Evolutionary conservation across 805 yeast genomes (phyloP), one percentile per base, ranked within the genome.

Genomic region (Nakazawaea populi): DNA sequence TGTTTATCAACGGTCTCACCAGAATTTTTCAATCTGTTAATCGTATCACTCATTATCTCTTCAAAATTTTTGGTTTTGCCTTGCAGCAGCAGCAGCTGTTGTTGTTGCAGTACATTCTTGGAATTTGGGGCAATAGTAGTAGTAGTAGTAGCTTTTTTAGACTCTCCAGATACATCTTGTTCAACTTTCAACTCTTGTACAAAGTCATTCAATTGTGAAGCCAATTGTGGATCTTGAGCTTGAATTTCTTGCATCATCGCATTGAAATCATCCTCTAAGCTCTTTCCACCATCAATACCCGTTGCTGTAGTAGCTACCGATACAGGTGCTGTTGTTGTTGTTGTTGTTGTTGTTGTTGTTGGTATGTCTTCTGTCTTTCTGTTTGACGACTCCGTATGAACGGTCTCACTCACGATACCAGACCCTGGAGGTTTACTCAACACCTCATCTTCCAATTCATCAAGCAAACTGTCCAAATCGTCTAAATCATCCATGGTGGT

Each of bases 391-490:
- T 18, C 24, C 24, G 24, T 18, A 18, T 18, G 24, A 18, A 18
- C 24, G 24, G 24, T 60, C 46, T 14, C 52, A 56, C 8, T 37
- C 14, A 28, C 49, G 27, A 62, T 30, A 4, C 63, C 70, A 0
- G 77, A 68, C 4, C 83, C 87, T 1, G 85, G 87, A 1, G 85
- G 83, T 56, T 79, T 74, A 53, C 77, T 77, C 51, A 86, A 70
- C 0, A 84, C 75, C 52, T 82, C 88, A 54, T 83, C 88, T 41
- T 85, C 88, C 62, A 87, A 87, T 55, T 90, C 97, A 61, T 90
- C 96, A 47, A 92, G 72, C 53, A 89, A 73, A 59, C 89, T 96
- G 57, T 88, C 96, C 55, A 88, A 75, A 57, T 88, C 95, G 59
- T 84, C 89, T 47, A 80, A 69, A 48, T 82, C 87, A 52, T 84